These are phyloP conservation scores for Globisporangium cystogenes DNA, from an alignment of 352 stramenopile genomes.

Conservation along the genomic window DNA sequence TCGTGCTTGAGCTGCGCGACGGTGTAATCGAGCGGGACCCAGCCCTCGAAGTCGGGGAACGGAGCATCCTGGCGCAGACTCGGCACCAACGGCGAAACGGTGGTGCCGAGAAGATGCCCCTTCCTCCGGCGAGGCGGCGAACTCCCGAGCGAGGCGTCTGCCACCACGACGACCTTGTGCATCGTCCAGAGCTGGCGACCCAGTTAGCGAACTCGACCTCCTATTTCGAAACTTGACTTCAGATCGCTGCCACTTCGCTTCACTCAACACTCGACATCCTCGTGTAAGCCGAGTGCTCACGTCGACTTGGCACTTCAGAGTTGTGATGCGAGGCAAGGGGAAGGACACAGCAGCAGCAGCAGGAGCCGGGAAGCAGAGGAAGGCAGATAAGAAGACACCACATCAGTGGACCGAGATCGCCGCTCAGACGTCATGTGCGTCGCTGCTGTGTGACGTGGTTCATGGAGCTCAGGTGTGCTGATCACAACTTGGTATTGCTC, in stretches of 20 bases:
- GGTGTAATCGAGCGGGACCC: slow-evolving; percentile 46
- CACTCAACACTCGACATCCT: too few species aligned
- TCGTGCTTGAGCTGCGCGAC: slow-evolving; percentile 39
- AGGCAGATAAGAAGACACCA: slow-evolving; percentile 12
- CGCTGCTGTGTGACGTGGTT: background rate
- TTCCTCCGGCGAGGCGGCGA: background rate
- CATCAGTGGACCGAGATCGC: slow-evolving; percentile 30
- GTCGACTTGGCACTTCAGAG: too few species aligned
- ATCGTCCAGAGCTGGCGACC: too few species aligned
- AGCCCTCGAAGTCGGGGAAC: slow-evolving; percentile 22
- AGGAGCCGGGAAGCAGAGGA: slow-evolving; percentile 14
- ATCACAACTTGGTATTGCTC: too few species aligned
- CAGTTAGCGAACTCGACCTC: too few species aligned
- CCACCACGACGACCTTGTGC: slow-evolving; percentile 31
- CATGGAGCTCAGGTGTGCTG: background rate
- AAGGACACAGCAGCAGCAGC: slow-evolving; percentile 1
- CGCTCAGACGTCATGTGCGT: slow-evolving; percentile 29
- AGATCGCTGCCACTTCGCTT: too few species aligned
- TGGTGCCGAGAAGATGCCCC: background rate
- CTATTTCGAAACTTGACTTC: too few species aligned
- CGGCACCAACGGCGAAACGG: background rate
- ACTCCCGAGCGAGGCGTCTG: slow-evolving; percentile 6
- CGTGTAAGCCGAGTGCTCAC: too few species aligned
- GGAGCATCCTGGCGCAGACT: background rate
- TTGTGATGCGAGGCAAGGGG: slow-evolving; percentile 14